A percentile compares a stretch with the other conserved stretches of the same genome.
Conservation (phyloP, 225 moss, liverwort and hornwort species). For the Marchantia polymorpha region DNA sequence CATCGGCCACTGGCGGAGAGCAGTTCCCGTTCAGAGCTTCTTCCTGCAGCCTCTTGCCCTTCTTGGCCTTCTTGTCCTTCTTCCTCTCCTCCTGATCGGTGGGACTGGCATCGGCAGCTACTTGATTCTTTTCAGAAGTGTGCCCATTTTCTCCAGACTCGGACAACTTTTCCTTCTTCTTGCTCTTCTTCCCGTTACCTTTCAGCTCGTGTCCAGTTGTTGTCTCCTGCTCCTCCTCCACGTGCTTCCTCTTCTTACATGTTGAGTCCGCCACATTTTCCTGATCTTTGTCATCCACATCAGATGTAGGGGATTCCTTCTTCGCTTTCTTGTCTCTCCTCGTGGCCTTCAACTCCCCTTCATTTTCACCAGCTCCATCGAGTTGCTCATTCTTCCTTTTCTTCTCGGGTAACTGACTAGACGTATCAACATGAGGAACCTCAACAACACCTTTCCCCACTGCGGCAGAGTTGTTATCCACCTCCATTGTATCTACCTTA, state of each 20-base stretch:
- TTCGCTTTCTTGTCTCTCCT: constrained; percentile 31
- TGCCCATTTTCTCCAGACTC: constrained; percentile 17
- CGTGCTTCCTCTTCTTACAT: constrained; percentile 40
- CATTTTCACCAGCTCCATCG: constrained; percentile 14
- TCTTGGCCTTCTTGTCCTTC: constrained; percentile 12
- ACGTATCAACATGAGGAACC: neutral
- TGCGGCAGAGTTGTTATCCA: neutral
- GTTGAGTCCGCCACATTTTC: constrained; percentile 4
- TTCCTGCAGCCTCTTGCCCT: neutral
- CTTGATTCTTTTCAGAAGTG: neutral
- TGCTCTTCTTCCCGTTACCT: constrained; percentile 24
- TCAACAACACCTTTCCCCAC: neutral
- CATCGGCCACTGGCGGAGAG: neutral
- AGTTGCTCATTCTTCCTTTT: constrained; percentile 23
- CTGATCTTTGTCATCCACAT: neutral
- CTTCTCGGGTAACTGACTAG: constrained; percentile 18
- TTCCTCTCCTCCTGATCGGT: constrained; percentile 15
- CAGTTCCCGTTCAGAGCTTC: neutral
- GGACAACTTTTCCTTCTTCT: constrained; percentile 25
- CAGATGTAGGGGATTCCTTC: neutral
- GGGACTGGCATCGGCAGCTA: neutral
- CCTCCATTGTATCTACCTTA: neutral
- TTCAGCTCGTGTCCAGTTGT: neutral
- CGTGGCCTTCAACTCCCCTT: neutral
- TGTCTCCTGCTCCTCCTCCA: constrained; percentile 22